Evolutionary conservation across 2,329 filamentous ascomycete species (phyloP).

Genomic region (Pseudomassariella vexata): DNA sequence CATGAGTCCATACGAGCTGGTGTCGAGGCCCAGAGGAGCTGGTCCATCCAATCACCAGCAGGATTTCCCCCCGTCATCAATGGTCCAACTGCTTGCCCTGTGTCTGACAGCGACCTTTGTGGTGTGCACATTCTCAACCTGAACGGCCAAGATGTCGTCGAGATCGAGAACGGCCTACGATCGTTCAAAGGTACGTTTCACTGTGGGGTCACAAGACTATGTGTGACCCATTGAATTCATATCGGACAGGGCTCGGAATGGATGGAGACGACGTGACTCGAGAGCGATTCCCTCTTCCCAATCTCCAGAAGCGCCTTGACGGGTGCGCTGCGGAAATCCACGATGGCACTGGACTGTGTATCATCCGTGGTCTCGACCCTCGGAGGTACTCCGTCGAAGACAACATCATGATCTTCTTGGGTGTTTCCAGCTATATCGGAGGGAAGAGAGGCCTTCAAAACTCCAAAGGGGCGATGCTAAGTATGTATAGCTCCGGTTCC

Average conservation of each 20-base stretch:
- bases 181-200: not conserved
- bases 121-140: slow-evolving; percentile 15
- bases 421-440: slow-evolving; percentile 50
- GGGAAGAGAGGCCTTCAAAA: slow-evolving; percentile 45
- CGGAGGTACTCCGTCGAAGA: slow-evolving; percentile 44
- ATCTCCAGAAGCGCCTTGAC: slow-evolving; percentile 26
- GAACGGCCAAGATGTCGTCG: slow-evolving; percentile 17
- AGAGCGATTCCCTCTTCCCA: slow-evolving; percentile 35
- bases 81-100: slow-evolving; percentile 6
- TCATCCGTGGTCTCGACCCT: slow-evolving; percentile 48
- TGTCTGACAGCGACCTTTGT: too few relatives aligned
- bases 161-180: not conserved
- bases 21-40: too few relatives aligned
- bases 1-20: too few relatives aligned
- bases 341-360: slow-evolving; percentile 41
- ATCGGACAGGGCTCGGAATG: slow-evolving; percentile 25
- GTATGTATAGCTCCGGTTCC: slow-evolving; percentile 23
- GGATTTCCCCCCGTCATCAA: not conserved
- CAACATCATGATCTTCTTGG: slow-evolving; percentile 49
- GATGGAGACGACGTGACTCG: slow-evolving; percentile 29
- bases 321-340: slow-evolving; percentile 30
- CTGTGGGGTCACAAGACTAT: too few relatives aligned
- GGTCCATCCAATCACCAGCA: not conserved
- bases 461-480: slow-evolving; percentile 39
- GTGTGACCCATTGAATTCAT: not conserved